phyloP scores from a whole-genome alignment of 768 basidiomycete genomes.

The Macrocybe gigantea region DNA sequence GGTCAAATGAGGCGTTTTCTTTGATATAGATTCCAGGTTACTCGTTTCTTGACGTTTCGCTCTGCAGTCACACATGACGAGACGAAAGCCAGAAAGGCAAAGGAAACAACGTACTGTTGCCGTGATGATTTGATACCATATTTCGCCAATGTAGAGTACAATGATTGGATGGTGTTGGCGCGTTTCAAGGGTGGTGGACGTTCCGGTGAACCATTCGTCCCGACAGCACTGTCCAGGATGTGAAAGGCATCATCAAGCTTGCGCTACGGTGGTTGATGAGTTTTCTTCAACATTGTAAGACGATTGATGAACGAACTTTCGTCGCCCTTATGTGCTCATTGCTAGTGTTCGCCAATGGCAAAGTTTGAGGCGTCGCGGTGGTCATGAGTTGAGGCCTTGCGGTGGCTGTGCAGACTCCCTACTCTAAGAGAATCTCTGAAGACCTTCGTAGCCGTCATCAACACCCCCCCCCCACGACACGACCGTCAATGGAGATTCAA shows the following conservation, averaged over 20 bases:
- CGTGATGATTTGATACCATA: constrained; percentile 62
- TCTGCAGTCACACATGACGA: too few species aligned
- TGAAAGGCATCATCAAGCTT: constrained; percentile 82
- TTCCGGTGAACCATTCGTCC: constrained; percentile 22
- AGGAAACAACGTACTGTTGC: too few species aligned
- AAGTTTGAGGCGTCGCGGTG: not conserved
- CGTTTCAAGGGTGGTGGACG: constrained; percentile 49
- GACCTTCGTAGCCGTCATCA: too few species aligned
- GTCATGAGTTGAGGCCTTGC: not conserved
- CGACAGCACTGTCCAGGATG: constrained; percentile 60
- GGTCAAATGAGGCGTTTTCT: constrained; percentile 61
- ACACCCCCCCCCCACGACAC: too few species aligned
- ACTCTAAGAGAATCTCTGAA: too few species aligned
- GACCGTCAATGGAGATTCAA: too few species aligned
- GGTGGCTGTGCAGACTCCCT: too few species aligned
- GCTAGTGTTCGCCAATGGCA: not conserved
- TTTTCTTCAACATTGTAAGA: not conserved
- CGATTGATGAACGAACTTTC: constrained; percentile 30
- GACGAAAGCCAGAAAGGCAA: too few species aligned
- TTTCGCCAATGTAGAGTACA: constrained; percentile 77
- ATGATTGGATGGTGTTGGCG: constrained; percentile 43
- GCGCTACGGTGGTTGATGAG: constrained; percentile 37
- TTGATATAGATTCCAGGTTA: constrained; percentile 27
- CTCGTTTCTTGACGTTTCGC: too few species aligned
- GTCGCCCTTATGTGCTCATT: constrained; percentile 22